Percentiles rank a stretch among this genome's conserved stretches.
phyloP scores from a whole-genome alignment of 2,329 filamentous ascomycete species.

The Fusarium brevicatenulatum region DNA sequence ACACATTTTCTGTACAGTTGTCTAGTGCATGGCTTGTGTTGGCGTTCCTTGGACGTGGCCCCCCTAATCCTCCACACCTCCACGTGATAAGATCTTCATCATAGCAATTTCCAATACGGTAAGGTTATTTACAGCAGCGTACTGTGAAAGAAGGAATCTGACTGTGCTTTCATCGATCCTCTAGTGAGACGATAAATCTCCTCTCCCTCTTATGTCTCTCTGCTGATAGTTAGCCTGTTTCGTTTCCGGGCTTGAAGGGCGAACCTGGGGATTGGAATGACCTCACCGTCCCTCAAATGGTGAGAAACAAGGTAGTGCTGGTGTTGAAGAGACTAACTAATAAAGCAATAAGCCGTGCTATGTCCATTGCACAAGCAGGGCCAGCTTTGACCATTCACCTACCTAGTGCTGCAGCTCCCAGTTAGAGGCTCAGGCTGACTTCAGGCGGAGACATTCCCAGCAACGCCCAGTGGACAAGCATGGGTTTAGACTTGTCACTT shows the following conservation, averaged over 20 bases:
- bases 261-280: constrained; percentile 37
- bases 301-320: constrained; percentile 19
- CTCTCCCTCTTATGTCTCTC: neutral
- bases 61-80: constrained; percentile 37
- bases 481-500: constrained; percentile 15
- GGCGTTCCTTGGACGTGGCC: constrained; percentile 19
- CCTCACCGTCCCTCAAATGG: constrained; percentile 16
- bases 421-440: constrained; percentile 35
- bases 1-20: constrained; percentile 1
- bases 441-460: constrained; percentile 34
- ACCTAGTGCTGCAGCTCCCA: neutral
- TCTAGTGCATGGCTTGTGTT: constrained; percentile 8
- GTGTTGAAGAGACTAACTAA: neutral
- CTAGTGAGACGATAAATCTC: neutral
- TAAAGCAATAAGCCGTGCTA: constrained; percentile 3
- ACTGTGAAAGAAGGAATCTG: constrained; percentile 10
- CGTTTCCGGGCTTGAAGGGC: constrained; percentile 9
- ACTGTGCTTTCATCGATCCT: constrained; percentile 8
- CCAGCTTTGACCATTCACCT: constrained; percentile 28
- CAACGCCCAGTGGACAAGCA: constrained; percentile 8
- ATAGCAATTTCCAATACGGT: constrained; percentile 35
- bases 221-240: constrained; percentile 1
- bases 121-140: constrained; percentile 29
- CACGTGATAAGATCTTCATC: constrained; percentile 45
- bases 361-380: neutral